phyloP scores from a whole-genome alignment of 495 filamentous ascomycete species.

The Lepraria neglecta region DNA sequence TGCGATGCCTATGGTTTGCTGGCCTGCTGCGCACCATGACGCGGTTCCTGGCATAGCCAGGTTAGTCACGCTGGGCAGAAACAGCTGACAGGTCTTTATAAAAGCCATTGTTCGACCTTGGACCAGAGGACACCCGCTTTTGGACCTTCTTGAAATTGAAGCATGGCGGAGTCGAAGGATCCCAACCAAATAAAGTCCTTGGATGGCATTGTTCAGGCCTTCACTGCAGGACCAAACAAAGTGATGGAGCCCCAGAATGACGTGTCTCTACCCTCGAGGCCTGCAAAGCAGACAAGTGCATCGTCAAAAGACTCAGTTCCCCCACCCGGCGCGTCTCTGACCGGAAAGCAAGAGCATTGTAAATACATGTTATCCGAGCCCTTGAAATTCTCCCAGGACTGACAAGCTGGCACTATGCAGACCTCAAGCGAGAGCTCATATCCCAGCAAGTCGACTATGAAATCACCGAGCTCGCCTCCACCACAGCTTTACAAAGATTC shows the following conservation, averaged over 20 bases:
- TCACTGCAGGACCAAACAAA: not conserved
- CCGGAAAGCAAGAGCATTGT: slow-evolving; percentile 99
- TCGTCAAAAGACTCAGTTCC: slow-evolving; percentile 27
- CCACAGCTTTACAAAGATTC: slow-evolving; percentile 89
- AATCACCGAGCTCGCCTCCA: slow-evolving; percentile 84
- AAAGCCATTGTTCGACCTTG: not conserved
- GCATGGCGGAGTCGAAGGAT: not conserved
- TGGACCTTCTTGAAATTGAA: not conserved
- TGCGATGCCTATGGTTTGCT: not conserved
- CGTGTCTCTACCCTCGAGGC: not conserved
- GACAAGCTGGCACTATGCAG: slow-evolving; percentile 46
- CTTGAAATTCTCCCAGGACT: not conserved
- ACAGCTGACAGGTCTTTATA: not conserved
- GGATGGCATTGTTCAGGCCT: slow-evolving; percentile 15
- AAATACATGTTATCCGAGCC: slow-evolving; percentile 29
- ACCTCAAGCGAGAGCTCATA: slow-evolving; percentile 92
- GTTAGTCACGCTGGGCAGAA: not conserved
- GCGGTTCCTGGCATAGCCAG: not conserved
- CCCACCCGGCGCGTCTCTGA: slow-evolving; percentile 56
- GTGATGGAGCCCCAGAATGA: not conserved
- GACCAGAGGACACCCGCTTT: not conserved
- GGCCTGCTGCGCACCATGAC: not conserved
- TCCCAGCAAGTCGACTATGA: slow-evolving; percentile 82
- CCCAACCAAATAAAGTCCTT: not conserved
- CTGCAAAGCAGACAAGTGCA: slow-evolving; percentile 11